Evolutionary conservation across 768 basidiomycete genomes (phyloP), one percentile per base, ranked within the genome.

Genomic region (Imleria badia): DNA sequence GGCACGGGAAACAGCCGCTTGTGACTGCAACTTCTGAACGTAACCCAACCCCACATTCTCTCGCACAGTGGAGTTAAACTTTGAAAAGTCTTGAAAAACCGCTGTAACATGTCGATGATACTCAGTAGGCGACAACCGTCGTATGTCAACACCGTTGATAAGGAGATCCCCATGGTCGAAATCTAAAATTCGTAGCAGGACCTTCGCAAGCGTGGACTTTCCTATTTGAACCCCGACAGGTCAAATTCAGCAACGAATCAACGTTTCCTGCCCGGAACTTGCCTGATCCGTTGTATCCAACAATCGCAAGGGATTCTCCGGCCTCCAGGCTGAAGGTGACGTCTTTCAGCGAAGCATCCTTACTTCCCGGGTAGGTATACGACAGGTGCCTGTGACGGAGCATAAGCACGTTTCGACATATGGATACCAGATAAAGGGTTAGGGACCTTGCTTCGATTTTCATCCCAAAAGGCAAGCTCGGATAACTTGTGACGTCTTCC

Each of bases 11-110:
- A 94, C 76, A 12, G 82, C 81, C 4, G 75, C 71, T 15, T 78
- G 76, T 48, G 81, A 79, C 34, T 77, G 73, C 58, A 93, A 70
- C 60, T 83, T 80, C 14, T 81, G 80, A 19, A 94, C 81, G 61
- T 79, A 82, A 19, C 93, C 92, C 4, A 94, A 73, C n/a, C 92
- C 93, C 29, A 93, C 84, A 66, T 95, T 95, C 67, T 93, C 89
- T 58, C 84, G 78, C 17, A 92, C 78, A 0, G 90, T 85, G 6
- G 85, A 79, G 63, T 83, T 85, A 67, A 88, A 92, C 66, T 86
- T 86, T 47, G 87, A 86, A 69, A 93, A 94, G 40, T 85, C 85
- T 69, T 95, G 93, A 70, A 95, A 90, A 19, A 94, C 87, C 19
- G 85, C 85, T n/a, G 88, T 85, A 14, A 84, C 73, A 63, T 86